Conservation (phyloP, 2,329 filamentous ascomycete species). For the Reticulascus tulasneorum region DNA sequence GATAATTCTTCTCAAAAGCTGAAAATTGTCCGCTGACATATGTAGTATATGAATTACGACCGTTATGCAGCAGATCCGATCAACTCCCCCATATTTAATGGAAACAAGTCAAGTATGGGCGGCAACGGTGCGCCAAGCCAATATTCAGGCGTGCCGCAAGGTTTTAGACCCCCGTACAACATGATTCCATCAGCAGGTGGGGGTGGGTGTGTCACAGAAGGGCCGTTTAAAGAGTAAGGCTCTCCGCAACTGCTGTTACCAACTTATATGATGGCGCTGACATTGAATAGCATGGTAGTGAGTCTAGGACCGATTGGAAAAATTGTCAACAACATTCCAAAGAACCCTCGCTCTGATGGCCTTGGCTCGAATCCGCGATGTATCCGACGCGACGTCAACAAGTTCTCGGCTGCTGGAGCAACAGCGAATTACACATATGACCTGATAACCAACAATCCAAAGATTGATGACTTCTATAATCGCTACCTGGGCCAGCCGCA, state of each 20-base stretch:
- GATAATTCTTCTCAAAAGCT: not conserved
- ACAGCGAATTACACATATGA: conserved; percentile 11
- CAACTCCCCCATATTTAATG: conserved; percentile 34
- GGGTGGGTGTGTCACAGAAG: conserved; percentile 40
- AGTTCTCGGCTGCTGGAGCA: conserved; percentile 19
- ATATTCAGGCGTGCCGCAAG: no score
- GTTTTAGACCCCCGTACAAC: conserved; percentile 21
- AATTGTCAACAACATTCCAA: no score
- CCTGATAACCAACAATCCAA: conserved; percentile 22
- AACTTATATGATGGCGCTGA: no score
- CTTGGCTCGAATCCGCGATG: conserved; percentile 38
- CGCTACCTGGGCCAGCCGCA: conserved; percentile 29
- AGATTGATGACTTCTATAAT: conserved; percentile 28
- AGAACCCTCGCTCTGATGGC: no score
- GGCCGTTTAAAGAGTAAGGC: conserved; percentile 45
- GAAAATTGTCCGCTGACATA: not conserved
- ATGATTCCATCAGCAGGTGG: conserved; percentile 29
- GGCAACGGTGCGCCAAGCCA: conserved; percentile 35
- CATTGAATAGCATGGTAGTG: no score
- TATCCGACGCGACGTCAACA: conserved; percentile 36
- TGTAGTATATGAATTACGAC: conserved; percentile 32
- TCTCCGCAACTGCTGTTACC: no score
- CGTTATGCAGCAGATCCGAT: conserved; percentile 22
- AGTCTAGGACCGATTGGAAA: no score
- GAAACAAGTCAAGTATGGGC: conserved; percentile 31